Conservation (phyloP, 305 asterid species). For the Fraxinus ornus region DNA sequence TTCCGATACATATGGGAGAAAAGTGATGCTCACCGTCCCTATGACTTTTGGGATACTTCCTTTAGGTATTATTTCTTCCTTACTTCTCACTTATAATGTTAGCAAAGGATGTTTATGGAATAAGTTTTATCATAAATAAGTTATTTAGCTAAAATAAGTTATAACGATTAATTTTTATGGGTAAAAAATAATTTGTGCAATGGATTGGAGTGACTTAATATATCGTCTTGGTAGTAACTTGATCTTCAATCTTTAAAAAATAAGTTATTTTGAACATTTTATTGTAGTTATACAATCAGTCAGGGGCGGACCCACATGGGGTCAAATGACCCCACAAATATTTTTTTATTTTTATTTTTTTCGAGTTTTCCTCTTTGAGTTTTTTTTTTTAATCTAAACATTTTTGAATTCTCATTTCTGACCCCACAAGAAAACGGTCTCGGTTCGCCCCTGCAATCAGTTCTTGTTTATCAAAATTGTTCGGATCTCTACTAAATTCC, state of each 20-base stretch:
- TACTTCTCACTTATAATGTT: background rate
- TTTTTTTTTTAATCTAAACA: no score
- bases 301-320: no score
- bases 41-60: constrained; percentile 78
- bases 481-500: no score
- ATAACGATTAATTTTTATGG: background rate
- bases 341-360: no score
- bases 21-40: constrained; percentile 77
- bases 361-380: no score
- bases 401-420: no score
- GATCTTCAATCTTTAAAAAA: background rate
- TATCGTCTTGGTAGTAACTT: background rate
- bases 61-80: constrained; percentile 41
- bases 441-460: no score
- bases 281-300: background rate
- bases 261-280: background rate
- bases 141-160: background rate
- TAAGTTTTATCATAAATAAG: background rate
- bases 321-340: no score
- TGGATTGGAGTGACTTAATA: background rate
- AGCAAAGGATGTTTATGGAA: background rate
- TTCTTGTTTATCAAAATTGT: background rate
- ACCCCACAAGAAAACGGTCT: no score
- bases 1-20: constrained; percentile 85
- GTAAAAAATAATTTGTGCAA: background rate